Conservation (phyloP, 2,329 filamentous ascomycete genomes). For the Sclerotinia subarctica region DNA sequence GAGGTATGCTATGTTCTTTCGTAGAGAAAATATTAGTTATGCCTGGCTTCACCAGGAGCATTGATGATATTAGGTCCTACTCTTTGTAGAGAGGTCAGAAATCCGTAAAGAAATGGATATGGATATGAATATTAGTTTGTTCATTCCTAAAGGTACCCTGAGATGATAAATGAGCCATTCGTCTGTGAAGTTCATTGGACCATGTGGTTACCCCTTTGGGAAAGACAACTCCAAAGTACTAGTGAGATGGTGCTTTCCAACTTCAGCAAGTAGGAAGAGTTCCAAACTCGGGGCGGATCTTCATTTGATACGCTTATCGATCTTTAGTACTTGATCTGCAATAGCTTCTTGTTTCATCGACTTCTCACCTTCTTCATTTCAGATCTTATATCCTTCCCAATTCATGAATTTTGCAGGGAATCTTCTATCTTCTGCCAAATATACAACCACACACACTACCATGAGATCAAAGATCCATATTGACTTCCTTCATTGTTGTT, state of each 20-base stretch:
- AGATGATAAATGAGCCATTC: neutral
- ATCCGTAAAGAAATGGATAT: neutral
- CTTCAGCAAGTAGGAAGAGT: neutral
- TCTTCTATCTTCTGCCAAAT: neutral
- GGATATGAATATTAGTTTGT: neutral
- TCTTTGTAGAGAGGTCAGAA: neutral
- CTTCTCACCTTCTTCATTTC: neutral
- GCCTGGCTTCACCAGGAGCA: neutral
- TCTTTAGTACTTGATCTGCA: neutral
- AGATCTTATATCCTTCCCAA: neutral
- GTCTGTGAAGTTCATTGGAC: neutral
- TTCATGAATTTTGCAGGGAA: neutral
- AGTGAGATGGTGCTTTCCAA: constrained; percentile 1
- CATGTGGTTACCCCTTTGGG: neutral
- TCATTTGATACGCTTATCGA: neutral
- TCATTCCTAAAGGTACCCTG: neutral
- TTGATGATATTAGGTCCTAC: neutral
- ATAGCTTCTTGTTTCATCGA: neutral
- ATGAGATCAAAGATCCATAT: neutral
- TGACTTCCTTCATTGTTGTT: neutral
- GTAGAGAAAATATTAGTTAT: neutral
- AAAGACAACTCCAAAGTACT: constrained; percentile 3
- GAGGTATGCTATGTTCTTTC: neutral
- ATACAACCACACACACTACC: neutral
- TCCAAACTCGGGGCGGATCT: neutral